Evolutionary conservation across 139 green algal species (phyloP), one percentile per base, ranked within the genome.

Genomic region (Pseudopediastrum boryanum): DNA sequence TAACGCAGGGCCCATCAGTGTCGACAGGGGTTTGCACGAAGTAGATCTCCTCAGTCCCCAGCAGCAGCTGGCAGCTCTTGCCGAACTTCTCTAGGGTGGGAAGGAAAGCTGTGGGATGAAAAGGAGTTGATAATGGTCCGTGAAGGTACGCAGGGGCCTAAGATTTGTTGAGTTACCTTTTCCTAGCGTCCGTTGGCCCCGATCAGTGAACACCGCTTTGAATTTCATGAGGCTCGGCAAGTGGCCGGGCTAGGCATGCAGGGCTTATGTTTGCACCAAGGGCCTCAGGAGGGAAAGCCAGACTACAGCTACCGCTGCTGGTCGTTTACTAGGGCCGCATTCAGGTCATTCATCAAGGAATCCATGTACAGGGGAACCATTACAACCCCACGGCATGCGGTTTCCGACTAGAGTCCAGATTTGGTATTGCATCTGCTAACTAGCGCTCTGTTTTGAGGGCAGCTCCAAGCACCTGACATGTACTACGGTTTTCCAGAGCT

Each of bases 1-100:
- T 82, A 27, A 93, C 87, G 5, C 88, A 86, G 42, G 92, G 75
- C 29, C 92, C 92, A 74, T 96, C 91, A 6, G 92, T 85, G 43
- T 93, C 83, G 16, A 85, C 8, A 12, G 67, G 62, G 25, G 82
- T 88, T 79, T 96, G 92, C 0, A 96, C 64, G 4, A 96, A 61
- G 65, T 90, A 80, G 10, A 94, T 31, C 16, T 94, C 86, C 25
- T 90, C 79, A 1, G 78, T 71, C 0, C 82, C 52, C 36, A 96
- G 65, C 36, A 96, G 82, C 31, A 95, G 42, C 52, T 92, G 82
- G 73, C 82, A 89, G 3, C 84, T 82, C 79, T 96, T 96, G 43
- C 92, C 92, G 78, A 93, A 87, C 67, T 96, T 96, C 33, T 96
- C 91, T 4, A 96, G 70, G 1, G 89, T 88, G 25, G 92, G 92